A percentile compares a stretch with the other conserved stretches of the same genome.
phyloP scores from a whole-genome alignment of 495 filamentous ascomycete species.

The Massariosphaeria phaeospora region DNA sequence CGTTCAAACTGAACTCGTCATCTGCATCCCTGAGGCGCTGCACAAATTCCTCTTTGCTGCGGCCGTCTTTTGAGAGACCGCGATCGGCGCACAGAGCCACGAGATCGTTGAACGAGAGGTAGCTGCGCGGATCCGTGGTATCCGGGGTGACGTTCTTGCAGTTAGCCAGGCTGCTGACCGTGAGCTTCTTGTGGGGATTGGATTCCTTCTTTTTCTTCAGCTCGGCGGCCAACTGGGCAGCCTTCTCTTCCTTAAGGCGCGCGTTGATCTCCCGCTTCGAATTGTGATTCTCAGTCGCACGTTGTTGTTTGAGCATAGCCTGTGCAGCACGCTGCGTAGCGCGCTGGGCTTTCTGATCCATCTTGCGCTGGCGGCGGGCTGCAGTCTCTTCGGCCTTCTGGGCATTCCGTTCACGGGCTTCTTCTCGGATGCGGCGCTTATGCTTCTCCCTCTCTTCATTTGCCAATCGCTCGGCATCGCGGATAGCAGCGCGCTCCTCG shows the following conservation, averaged over 20 bases:
- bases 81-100: constrained; percentile 7
- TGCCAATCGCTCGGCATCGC: constrained; percentile 16
- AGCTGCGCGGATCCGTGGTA: constrained; percentile 14
- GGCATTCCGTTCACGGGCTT: constrained; percentile 59
- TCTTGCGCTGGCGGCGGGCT: constrained; percentile 1
- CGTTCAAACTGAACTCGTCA: neutral
- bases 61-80: neutral
- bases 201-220: neutral
- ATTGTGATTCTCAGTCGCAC: neutral
- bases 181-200: neutral
- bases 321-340: constrained; percentile 5
- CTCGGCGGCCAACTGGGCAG: neutral
- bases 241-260: constrained; percentile 3
- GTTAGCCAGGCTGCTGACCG: neutral
- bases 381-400: constrained; percentile 53
- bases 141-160: constrained; percentile 1
- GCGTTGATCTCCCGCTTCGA: neutral
- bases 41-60: constrained; percentile 9
- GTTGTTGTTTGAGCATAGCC: neutral
- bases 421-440: neutral
- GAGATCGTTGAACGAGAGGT: constrained; percentile 11
- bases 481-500: constrained; percentile 3
- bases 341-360: constrained; percentile 1
- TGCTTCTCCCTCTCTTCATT: constrained; percentile 4
- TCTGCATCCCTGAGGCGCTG: constrained; percentile 15